These are phyloP conservation scores for Paecilomyces dactylethromorphus DNA, from an alignment of 2,329 filamentous ascomycete genomes.

Conservation along the genomic window DNA sequence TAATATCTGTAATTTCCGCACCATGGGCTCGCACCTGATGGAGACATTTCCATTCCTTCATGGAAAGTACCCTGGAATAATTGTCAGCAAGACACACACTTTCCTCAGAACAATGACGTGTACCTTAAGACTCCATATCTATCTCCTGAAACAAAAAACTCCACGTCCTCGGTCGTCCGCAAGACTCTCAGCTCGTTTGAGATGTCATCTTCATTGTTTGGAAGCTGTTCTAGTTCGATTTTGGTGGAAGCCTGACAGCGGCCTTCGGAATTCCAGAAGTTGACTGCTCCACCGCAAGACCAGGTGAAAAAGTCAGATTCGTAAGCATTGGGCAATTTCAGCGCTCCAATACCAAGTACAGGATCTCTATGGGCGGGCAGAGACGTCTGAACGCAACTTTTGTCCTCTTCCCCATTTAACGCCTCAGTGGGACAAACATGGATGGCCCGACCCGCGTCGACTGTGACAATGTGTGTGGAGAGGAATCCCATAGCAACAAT, in stretches of 20 bases:
- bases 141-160: conserved; percentile 74
- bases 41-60: conserved; percentile 53
- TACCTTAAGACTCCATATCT: conserved; percentile 71
- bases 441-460: conserved; percentile 70
- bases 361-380: conserved; percentile 53
- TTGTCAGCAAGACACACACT: conserved; percentile 11
- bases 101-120: conserved; percentile 3
- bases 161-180: conserved; percentile 54
- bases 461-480: conserved; percentile 60
- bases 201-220: conserved; percentile 36
- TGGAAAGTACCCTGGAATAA: conserved; percentile 20
- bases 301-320: conserved; percentile 79
- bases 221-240: conserved; percentile 61
- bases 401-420: conserved; percentile 21
- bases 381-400: conserved; percentile 22
- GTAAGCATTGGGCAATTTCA: conserved; percentile 54
- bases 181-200: conserved; percentile 54
- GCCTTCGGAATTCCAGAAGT: conserved; percentile 76
- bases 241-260: conserved; percentile 57
- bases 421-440: conserved; percentile 50
- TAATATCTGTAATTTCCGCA: conserved; percentile 76
- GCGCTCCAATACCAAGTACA: conserved; percentile 63
- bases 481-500: conserved; percentile 66
- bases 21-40: conserved; percentile 80
- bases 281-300: conserved; percentile 72